Percentiles rank a stretch among this genome's conserved stretches.
These are phyloP conservation scores for Sicyos baderoa DNA, from an alignment of 306 rosid species.

Conservation along the genomic window DNA sequence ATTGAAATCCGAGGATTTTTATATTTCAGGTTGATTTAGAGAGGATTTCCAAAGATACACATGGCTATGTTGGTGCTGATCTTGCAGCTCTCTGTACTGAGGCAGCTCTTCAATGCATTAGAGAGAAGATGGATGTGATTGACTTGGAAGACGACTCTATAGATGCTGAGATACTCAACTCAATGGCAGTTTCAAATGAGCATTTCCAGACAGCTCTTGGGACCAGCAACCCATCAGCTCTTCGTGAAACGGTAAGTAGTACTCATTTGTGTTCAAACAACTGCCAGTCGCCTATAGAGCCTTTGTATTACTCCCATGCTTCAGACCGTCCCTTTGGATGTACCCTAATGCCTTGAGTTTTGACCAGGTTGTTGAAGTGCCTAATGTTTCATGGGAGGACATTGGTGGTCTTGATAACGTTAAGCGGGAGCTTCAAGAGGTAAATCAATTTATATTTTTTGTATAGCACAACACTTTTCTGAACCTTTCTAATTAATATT, in stretches of 20 bases:
- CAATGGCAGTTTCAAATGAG: conserved; percentile 97
- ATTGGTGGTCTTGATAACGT: conserved; percentile 98
- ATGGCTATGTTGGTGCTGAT: conserved; percentile 97
- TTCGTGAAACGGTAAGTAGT: conserved; percentile 80
- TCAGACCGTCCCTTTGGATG: neutral
- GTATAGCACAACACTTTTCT: neutral
- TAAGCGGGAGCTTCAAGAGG: conserved; percentile 98
- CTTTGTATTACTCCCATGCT: neutral
- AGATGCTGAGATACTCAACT: conserved; percentile 89
- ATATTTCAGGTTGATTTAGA: conserved; percentile 75
- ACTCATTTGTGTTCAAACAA: neutral
- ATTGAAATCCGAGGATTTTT: neutral
- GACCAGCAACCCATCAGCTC: conserved; percentile 95
- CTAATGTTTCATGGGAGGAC: conserved; percentile 84
- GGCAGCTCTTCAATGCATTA: conserved; percentile 96
- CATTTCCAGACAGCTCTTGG: conserved; percentile 94
- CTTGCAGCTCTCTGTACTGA: conserved; percentile 91
- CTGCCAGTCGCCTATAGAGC: neutral
- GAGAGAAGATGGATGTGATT: conserved; percentile 94
- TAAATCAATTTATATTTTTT: conserved; percentile 21
- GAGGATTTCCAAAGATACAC: conserved; percentile 77
- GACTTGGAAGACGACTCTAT: conserved; percentile 92
- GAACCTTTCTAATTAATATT: neutral
- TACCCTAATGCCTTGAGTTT: conserved; percentile 23
- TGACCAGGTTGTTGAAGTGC: conserved; percentile 89